phyloP scores from a whole-genome alignment of 345 rosid species.

The Conringia planisiliqua region DNA sequence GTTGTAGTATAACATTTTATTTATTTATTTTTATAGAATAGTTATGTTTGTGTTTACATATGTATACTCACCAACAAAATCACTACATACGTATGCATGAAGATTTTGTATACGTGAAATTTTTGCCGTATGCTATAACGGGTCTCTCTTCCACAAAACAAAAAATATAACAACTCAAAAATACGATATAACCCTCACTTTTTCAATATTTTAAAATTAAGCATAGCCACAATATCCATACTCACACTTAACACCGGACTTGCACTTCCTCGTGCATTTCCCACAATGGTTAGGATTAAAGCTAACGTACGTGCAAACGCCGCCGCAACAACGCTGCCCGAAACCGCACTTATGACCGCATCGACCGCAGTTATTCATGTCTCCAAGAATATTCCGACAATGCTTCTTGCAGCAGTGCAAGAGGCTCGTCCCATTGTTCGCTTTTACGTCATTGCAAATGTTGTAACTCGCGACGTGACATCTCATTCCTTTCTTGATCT shows the following conservation, averaged over 20 bases:
- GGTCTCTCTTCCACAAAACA: neutral
- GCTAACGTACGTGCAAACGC: constrained; percentile 39
- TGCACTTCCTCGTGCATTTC: constrained; percentile 48
- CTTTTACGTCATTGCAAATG: constrained; percentile 54
- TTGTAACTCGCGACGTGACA: constrained; percentile 35
- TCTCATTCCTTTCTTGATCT: constrained; percentile 51
- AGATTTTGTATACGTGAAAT: neutral
- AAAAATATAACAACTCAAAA: constrained; percentile 6
- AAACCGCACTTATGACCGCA: constrained; percentile 55
- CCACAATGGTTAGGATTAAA: constrained; percentile 52
- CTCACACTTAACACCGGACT: constrained; percentile 44
- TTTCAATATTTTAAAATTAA: constrained; percentile 5
- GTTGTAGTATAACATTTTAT: neutral
- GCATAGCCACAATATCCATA: constrained; percentile 73
- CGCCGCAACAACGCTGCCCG: constrained; percentile 58
- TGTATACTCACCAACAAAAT: constrained; percentile 19
- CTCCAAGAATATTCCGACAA: constrained; percentile 58
- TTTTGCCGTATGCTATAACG: neutral
- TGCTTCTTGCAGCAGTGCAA: constrained; percentile 71
- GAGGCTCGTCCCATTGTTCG: constrained; percentile 57
- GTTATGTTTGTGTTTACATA: constrained; percentile 13
- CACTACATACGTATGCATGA: constrained; percentile 14
- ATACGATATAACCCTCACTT: neutral
- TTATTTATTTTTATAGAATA: neutral
- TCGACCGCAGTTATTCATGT: constrained; percentile 59